Base-by-base conservation (phyloP, 2,329 filamentous ascomycete species). In the Thyridium curvatum region DNA sequence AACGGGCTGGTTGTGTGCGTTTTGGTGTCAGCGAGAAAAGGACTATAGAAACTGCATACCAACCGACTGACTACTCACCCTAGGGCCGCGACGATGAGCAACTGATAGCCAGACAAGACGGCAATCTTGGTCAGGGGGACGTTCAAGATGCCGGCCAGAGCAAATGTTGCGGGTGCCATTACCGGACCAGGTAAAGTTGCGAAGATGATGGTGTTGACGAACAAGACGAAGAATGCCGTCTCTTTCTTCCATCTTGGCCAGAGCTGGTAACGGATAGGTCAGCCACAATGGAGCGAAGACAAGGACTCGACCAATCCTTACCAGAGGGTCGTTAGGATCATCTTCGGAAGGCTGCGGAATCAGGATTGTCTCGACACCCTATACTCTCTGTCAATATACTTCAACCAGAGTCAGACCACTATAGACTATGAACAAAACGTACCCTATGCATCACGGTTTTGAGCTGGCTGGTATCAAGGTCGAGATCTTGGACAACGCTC, bases 41-140 rank as follows among this genome's bases (percentile, higher is more conserved):
- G n/a, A n/a, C n/a, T n/a, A n/a, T n/a, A n/a, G n/a, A n/a, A n/a
- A n/a, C n/a, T n/a, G n/a, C n/a, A n/a, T n/a, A n/a, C n/a, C n/a
- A n/a, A n/a, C n/a, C n/a, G n/a, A n/a, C n/a, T n/a, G 4, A 18
- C 10, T 3, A 7, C 18, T 30, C 18, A 34, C 30, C 28, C 47
- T 3, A 45, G 32, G 12, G 46, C 45, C 3, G 36, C 48, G 2
- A 50, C 48, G 3, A 50, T 28, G 4, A 50, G 38, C 2, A 50
- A 43, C 38, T 47, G 44, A 16, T 50, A 50, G 12, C 48, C 48
- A 2, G 41, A 46, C 4, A 50, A 45, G n/a, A 37, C 43, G 10
- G 48, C 43, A 8, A 50, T 42, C 10, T 49, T 35, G 17, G 55
- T 57, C 4, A 59, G 41, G 2, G 50, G 44, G 2, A 54, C 51